Conservation (phyloP, 805 yeast genomes). For the Wickerhamiella siamensis region DNA sequence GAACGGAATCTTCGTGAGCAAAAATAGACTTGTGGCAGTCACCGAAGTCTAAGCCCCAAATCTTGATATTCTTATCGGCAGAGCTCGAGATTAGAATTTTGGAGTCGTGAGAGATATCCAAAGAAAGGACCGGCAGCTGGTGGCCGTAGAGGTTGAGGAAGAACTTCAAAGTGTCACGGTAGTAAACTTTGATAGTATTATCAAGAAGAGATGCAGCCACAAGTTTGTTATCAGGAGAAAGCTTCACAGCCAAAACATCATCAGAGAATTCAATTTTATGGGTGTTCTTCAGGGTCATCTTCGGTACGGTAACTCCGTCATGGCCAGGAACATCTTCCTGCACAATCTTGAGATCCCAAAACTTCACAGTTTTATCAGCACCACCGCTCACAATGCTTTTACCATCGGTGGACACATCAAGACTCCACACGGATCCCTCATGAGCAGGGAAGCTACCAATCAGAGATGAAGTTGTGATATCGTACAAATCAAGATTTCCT, state of each 20-base stretch:
- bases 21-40: conserved; percentile 95
- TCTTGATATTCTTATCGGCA: conserved; percentile 92
- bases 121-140: conserved; percentile 82
- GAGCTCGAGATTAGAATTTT: conserved; percentile 83
- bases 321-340: conserved; percentile 58
- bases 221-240: conserved; percentile 65
- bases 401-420: conserved; percentile 80
- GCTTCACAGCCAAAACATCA: conserved; percentile 63
- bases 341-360: conserved; percentile 65
- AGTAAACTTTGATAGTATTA: conserved; percentile 91
- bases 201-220: conserved; percentile 78
- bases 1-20: conserved; percentile 92
- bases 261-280: conserved; percentile 77
- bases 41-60: conserved; percentile 98
- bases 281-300: conserved; percentile 51
- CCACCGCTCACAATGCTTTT: conserved; percentile 79
- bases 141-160: conserved; percentile 88
- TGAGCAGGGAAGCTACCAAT: conserved; percentile 60
- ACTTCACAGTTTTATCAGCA: conserved; percentile 78
- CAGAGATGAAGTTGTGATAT: conserved; percentile 66
- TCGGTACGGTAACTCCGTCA: conserved; percentile 35
- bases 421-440: conserved; percentile 79
- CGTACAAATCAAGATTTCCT: conserved; percentile 75
- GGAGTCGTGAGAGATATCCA: conserved; percentile 81
- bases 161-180: conserved; percentile 72